Evolutionary conservation across 495 filamentous ascomycete genomes (phyloP), one percentile per base, ranked within the genome.

Genomic region (Penicillium silybi): DNA sequence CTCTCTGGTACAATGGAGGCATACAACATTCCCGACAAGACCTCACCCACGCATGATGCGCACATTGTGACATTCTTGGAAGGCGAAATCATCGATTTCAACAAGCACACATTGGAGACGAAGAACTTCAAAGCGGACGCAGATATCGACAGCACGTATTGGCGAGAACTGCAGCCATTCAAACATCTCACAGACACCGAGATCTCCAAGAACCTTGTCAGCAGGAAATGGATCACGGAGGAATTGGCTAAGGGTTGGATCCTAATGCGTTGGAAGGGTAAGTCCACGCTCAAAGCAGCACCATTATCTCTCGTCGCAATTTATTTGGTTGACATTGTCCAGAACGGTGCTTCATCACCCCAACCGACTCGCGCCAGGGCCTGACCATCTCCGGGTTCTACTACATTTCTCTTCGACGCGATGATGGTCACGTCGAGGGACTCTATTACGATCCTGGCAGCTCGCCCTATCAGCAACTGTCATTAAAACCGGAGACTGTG

Each of bases 1-100:
- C 62, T 88, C n/a, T 77, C 84, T 15, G 86, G 86, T 4, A 88
- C 86, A 3, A 90, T 90, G 86, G 85, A 88, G 69, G 86, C 86
- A 10, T 88, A 84, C 72, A 82, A 88, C 56, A 85, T 86, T n/a
- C 87, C 81, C 11, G 78, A 77, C 55, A 79, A 77, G 61, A 67
- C 68, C 10, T 76, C 73, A 1, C 74, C 74, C 13, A 76, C 74
- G 0, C 72, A 76, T n/a, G 80, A 79, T 45, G 78, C 82, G 9
- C 81, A 81, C 46, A 88, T 89, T 43, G 80, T 81, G 19, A 89
- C 86, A 1, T 89, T 85, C 58, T 72, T 90, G 16, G 86, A 89
- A 71, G 86, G 86, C 42, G 86, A 90, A 62, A 86, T 90, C 47
- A 81, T 90, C 53, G 86, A 90, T 66, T 86, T 90, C 64, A 80